phyloP scores from a whole-genome alignment of 164 flowering plant genomes.

The Kalanchoe fedtschenkoi region DNA sequence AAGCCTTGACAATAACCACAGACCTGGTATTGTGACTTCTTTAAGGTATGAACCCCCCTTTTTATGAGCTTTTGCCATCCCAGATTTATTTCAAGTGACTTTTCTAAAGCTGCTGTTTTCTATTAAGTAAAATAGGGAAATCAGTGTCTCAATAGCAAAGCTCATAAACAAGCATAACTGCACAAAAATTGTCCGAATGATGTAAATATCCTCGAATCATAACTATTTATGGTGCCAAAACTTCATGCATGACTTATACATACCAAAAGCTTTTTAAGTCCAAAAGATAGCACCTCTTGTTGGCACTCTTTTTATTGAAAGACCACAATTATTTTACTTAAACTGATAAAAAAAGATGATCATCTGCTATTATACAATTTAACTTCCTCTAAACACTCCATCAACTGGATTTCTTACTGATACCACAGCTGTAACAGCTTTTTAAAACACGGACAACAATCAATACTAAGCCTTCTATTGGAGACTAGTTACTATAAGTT shows the following conservation, averaged over 20 bases:
- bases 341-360: too few species aligned
- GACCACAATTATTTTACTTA: too few species aligned
- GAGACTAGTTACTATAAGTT: too few species aligned
- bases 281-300: background rate
- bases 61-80: constrained; percentile 82
- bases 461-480: too few species aligned
- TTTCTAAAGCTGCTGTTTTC: constrained; percentile 60
- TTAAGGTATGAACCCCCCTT: constrained; percentile 78
- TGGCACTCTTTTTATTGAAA: too few species aligned
- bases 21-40: constrained; percentile 86
- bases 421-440: too few species aligned
- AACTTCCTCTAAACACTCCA: too few species aligned
- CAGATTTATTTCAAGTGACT: constrained; percentile 38
- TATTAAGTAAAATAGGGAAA: constrained; percentile 10
- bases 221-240: background rate
- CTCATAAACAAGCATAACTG: background rate
- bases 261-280: background rate
- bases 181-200: background rate
- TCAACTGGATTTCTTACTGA: too few species aligned
- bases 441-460: too few species aligned
- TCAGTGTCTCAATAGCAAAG: background rate
- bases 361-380: too few species aligned
- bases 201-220: background rate
- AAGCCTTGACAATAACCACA: background rate
- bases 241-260: background rate